A percentile compares a stretch with the other conserved stretches of the same genome.
Evolutionary conservation across 2,329 filamentous ascomycete genomes (phyloP).

Genomic region (Myriosclerotinia curreyana): DNA sequence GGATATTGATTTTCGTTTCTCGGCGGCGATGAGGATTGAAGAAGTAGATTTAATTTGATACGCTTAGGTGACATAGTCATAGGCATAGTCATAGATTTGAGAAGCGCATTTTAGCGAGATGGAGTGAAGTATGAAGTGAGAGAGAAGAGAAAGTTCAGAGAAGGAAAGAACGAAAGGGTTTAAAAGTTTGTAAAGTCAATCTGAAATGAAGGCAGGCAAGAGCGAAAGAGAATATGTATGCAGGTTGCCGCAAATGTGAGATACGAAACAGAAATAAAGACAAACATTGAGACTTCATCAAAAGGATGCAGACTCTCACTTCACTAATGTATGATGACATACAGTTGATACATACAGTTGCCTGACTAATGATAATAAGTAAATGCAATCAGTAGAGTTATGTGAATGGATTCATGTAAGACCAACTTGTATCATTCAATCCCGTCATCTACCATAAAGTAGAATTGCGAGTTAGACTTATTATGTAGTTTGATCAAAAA

Average conservation of each 20-base stretch:
- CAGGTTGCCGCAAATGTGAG: background rate
- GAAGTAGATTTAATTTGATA: background rate
- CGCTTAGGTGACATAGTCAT: background rate
- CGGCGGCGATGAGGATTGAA: background rate
- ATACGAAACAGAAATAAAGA: background rate
- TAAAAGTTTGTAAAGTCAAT: background rate
- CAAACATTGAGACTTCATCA: background rate
- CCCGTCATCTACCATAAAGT: no score
- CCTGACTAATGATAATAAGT: no score
- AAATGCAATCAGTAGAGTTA: no score
- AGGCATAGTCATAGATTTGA: background rate
- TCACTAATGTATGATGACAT: no score
- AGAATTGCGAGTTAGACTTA: no score
- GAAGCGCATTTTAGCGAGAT: background rate
- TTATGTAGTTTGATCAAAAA: no score
- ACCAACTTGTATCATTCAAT: no score
- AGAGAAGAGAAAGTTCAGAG: background rate
- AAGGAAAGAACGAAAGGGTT: background rate
- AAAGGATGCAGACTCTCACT: background rate
- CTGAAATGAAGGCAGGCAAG: background rate
- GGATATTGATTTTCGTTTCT: background rate
- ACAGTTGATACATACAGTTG: no score
- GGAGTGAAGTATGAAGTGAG: background rate
- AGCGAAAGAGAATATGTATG: background rate
- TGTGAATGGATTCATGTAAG: no score